Evolutionary conservation across 129 eudicot genomes (phyloP), one percentile per base, ranked within the genome.

Genomic region (Saussurea involucrata): DNA sequence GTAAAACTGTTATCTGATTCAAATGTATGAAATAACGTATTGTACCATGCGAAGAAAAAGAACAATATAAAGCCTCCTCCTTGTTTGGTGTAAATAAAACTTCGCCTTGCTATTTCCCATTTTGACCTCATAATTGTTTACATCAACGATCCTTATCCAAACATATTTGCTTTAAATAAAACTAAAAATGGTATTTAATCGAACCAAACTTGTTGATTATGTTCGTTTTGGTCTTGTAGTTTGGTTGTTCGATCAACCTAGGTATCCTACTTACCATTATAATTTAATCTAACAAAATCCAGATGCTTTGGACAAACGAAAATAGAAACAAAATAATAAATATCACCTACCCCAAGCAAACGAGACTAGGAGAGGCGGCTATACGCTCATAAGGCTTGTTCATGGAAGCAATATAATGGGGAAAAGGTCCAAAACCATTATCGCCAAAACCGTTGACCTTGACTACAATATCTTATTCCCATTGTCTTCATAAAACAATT

Each of bases 331-430:
- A 12, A 77, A 61, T 11, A 21, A 24, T 68, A 58, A 27, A 27
- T 53, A 69, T 22, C 82, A 78, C 61, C 76, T 69, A 32, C 76
- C 34, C 70, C 82, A 34, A 25, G 25, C 31, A 57, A 28, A n/a
- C n/a, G n/a, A n/a, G n/a, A n/a, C n/a, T n/a, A 18, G 11, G 29
- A 46, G 28, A 57, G 82, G 82, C 77, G 82, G 82, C 82, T 78
- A 68, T 61, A 61, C 20, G 37, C 69, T 75, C 69, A 55, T 69
- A 11, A 60, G 27, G 24, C 27, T 5, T 53, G 61, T 68, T 78
- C 42, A 24, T 1, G 27, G 40, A 68, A 78, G 28, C 76, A 20
- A n/a, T n/a, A n/a, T n/a, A n/a, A 76, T 29, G 6, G 3, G 27
- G 53, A 72, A 25, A n/a, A 72, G 29, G 77, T 73, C 32, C 27